These are phyloP conservation scores for Senna siamea DNA, from an alignment of 306 rosid genomes.

Conservation along the genomic window DNA sequence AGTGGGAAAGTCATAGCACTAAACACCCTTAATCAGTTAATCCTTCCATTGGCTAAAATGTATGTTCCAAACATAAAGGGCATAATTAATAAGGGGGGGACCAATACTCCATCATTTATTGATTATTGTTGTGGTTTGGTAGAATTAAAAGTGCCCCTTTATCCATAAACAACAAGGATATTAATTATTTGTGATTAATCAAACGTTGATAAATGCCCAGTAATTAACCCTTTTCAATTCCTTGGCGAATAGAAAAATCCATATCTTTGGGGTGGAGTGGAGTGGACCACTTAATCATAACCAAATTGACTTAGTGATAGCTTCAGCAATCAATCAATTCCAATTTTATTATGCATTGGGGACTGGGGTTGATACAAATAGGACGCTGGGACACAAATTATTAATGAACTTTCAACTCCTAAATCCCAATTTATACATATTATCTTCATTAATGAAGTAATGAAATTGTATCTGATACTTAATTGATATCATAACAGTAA, in stretches of 20 bases:
- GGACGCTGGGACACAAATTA: not conserved
- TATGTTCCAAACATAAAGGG: not conserved
- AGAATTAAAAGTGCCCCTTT: not conserved
- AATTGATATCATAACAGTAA: too few relatives aligned
- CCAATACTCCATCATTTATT: not conserved
- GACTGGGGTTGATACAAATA: too few relatives aligned
- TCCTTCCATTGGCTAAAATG: not conserved
- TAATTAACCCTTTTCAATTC: too few relatives aligned
- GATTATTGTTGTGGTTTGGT: not conserved
- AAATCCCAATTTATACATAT: too few relatives aligned
- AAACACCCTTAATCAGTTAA: too few relatives aligned
- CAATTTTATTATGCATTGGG: too few relatives aligned
- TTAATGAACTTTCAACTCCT: not conserved
- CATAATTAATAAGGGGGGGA: not conserved
- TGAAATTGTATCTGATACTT: too few relatives aligned
- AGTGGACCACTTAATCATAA: constrained; percentile 7
- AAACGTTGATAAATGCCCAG: too few relatives aligned
- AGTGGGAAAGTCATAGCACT: not conserved
- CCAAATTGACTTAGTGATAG: too few relatives aligned
- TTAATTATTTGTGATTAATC: too few relatives aligned
- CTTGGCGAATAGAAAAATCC: not conserved
- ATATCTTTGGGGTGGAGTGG: not conserved
- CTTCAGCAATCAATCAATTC: too few relatives aligned
- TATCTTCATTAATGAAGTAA: too few relatives aligned
- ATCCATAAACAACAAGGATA: not conserved